Evolutionary conservation across 495 filamentous ascomycete species (phyloP).

Genomic region (Penicillium malachiteum): DNA sequence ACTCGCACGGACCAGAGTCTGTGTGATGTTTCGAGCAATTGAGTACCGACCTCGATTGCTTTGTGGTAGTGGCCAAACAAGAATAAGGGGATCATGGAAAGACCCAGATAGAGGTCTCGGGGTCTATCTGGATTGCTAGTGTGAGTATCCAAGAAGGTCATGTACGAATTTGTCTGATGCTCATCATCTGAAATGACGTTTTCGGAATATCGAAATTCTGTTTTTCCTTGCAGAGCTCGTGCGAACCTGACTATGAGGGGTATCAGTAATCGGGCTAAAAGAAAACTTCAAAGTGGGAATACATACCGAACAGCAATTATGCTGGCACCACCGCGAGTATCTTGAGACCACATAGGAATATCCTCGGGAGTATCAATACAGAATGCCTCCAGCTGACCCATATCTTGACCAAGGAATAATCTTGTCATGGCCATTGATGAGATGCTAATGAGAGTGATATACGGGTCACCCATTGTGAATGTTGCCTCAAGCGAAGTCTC

Average conservation of each 20-base stretch:
- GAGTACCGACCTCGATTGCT: conserved; percentile 64
- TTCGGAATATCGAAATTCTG: conserved; percentile 52
- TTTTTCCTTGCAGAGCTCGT: conserved; percentile 83
- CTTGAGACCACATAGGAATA: conserved; percentile 67
- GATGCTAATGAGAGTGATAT: conserved; percentile 70
- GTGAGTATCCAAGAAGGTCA: conserved; percentile 49
- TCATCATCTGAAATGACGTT: conserved; percentile 69
- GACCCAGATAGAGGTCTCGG: conserved; percentile 68
- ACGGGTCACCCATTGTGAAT: conserved; percentile 69
- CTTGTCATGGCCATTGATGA: conserved; percentile 69
- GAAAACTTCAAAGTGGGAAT: neutral
- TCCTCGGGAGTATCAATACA: conserved; percentile 74
- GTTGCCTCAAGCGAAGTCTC: conserved; percentile 71
- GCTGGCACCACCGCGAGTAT: conserved; percentile 76
- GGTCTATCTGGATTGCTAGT: conserved; percentile 59
- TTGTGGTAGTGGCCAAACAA: conserved; percentile 72
- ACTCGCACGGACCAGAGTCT: conserved; percentile 73
- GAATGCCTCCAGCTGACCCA: conserved; percentile 71
- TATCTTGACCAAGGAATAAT: conserved; percentile 72
- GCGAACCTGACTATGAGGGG: conserved; percentile 59
- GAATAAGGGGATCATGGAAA: conserved; percentile 70
- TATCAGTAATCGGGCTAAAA: conserved; percentile 5
- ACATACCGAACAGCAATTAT: conserved; percentile 58
- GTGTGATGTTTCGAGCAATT: conserved; percentile 56
- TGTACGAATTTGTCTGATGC: conserved; percentile 64